Percentiles rank a stretch among this genome's conserved stretches.
Evolutionary conservation across 208 protist genomes (phyloP).

Genomic region (Leishmania lainsoni): DNA sequence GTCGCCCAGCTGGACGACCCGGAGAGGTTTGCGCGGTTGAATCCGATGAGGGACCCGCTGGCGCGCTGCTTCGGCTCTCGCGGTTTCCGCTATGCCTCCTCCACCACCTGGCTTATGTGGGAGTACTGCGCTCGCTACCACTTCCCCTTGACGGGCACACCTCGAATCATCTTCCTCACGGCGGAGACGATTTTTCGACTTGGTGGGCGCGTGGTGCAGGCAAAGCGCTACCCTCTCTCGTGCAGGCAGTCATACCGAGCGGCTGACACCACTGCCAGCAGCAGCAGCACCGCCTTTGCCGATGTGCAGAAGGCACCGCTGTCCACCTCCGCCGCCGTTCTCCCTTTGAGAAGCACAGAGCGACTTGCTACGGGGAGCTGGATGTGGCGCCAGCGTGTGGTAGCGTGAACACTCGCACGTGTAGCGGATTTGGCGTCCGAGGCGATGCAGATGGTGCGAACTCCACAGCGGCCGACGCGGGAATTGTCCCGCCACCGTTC

Average conservation of each 20-base stretch:
- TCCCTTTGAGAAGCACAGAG: not conserved
- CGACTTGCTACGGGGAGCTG: not conserved
- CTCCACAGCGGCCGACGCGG: not conserved
- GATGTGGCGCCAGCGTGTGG: constrained; percentile 6
- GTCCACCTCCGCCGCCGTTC: not conserved
- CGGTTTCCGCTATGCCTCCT: constrained; percentile 43
- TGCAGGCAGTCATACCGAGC: not conserved
- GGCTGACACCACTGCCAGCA: not conserved
- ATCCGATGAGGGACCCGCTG: not conserved
- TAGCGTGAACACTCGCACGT: not conserved
- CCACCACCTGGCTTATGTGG: constrained; percentile 47
- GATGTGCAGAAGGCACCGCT: not conserved
- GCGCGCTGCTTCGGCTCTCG: constrained; percentile 32
- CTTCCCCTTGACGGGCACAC: constrained; percentile 16
- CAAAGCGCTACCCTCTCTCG: not conserved
- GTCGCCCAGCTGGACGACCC: constrained; percentile 47
- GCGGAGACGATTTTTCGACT: constrained; percentile 25
- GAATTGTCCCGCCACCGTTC: constrained; percentile 42
- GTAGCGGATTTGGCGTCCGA: not conserved
- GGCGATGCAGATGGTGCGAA: not conserved
- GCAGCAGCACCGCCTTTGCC: not conserved
- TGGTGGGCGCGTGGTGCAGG: constrained; percentile 19
- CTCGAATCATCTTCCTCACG: constrained; percentile 43
- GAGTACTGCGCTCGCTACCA: constrained; percentile 56
- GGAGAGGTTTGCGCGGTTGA: constrained; percentile 22